Conservation (phyloP, 2,329 filamentous ascomycete genomes). For the Pyricularia pennisetigena region DNA sequence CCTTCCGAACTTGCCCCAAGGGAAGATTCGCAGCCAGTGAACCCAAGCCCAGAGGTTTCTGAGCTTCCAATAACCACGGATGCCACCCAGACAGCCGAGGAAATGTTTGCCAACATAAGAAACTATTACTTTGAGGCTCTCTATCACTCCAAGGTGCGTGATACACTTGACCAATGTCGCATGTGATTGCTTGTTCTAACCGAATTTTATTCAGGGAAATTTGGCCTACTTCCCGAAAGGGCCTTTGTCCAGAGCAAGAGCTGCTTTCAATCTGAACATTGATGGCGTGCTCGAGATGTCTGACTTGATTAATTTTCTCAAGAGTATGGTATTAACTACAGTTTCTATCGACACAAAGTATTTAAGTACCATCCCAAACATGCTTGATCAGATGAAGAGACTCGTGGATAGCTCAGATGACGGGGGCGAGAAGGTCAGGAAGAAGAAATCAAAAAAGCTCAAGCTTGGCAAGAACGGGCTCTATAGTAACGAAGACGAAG, state of each 20-base stretch:
- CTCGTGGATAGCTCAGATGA: constrained; percentile 46
- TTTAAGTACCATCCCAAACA: constrained; percentile 55
- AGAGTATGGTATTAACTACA: constrained; percentile 55
- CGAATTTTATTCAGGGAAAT: constrained; percentile 43
- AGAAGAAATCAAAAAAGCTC: constrained; percentile 50
- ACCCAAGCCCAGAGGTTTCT: constrained; percentile 12
- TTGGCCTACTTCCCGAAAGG: constrained; percentile 80
- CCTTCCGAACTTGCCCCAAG: not conserved
- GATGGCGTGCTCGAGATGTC: constrained; percentile 50
- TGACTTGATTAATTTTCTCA: constrained; percentile 60
- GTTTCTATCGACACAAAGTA: constrained; percentile 71
- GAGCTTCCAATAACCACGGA: constrained; percentile 19
- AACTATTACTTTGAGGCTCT: constrained; percentile 49
- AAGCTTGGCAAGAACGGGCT: constrained; percentile 60
- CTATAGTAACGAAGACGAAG: constrained; percentile 55
- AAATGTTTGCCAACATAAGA: constrained; percentile 48
- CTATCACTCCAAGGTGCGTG: constrained; percentile 51
- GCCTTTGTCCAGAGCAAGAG: constrained; percentile 64
- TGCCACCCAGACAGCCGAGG: constrained; percentile 26
- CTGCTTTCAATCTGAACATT: constrained; percentile 55
- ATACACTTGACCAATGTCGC: not conserved
- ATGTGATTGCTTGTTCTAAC: not conserved
- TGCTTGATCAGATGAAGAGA: constrained; percentile 48
- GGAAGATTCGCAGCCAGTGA: constrained; percentile 4
- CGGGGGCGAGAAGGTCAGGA: constrained; percentile 25